phyloP scores from a whole-genome alignment of 495 filamentous ascomycete species.

The Collariella sp. region DNA sequence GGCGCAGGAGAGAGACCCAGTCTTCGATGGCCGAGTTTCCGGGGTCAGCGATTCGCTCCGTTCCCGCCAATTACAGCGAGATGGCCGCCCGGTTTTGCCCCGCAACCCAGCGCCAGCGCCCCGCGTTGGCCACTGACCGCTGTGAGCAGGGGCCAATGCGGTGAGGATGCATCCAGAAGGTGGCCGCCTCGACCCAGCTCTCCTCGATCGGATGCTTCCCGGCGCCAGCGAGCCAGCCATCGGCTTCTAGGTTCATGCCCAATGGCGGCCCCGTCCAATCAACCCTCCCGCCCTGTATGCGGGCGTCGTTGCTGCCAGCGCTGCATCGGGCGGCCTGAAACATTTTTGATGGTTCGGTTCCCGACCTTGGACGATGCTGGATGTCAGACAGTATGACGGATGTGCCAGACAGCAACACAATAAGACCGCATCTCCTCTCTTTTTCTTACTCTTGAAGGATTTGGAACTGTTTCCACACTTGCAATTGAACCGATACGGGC shows the following conservation, averaged over 20 bases:
- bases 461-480: no score
- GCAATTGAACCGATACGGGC: neutral
- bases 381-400: neutral
- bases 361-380: neutral
- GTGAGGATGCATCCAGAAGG: neutral
- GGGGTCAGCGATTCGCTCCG: neutral
- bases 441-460: neutral
- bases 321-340: slow-evolving; percentile 17
- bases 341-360: slow-evolving; percentile 2
- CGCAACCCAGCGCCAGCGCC: neutral
- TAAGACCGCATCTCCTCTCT: neutral
- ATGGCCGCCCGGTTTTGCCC: neutral
- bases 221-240: neutral
- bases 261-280: slow-evolving; percentile 13
- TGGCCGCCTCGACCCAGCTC: neutral
- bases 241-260: slow-evolving; percentile 5
- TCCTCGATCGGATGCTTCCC: neutral
- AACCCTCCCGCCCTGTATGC: slow-evolving; percentile 7
- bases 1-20: neutral
- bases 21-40: neutral
- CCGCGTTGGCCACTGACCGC: neutral
- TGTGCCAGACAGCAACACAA: neutral
- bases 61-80: slow-evolving; percentile 4
- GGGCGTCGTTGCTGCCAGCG: slow-evolving; percentile 4
- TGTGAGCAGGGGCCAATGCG: neutral